Evolutionary conservation across 2,329 filamentous ascomycete species (phyloP), one percentile per base, ranked within the genome.

Genomic region (Trichoderma atroviride): DNA sequence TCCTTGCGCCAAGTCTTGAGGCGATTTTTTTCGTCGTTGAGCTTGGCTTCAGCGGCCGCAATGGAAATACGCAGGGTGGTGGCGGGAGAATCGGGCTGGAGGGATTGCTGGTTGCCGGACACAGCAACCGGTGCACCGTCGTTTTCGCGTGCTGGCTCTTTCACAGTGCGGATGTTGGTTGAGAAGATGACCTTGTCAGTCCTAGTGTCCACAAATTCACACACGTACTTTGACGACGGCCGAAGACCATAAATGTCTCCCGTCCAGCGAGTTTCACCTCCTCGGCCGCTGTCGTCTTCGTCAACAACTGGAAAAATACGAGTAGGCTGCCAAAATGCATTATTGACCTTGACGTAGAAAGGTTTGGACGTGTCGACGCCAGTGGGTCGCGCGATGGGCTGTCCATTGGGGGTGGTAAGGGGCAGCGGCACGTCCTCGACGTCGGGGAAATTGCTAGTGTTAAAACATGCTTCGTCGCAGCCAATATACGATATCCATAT

Each of bases 401-500:
- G 75, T 72, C 74, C 75, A 63, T 78, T 76, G 71, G 71, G 70
- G 31, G 72, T 72, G 33, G 74, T 47, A 14, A 33, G 57, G 13
- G 70, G 65, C 27, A 55, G 65, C 4, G 55, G 56, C 9, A 75
- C 74, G 74, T 82, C 79, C 70, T 79, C 79, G 61, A 81, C 78
- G 59, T 84, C 80, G 11, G 84, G 81, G 74, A 91, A 91, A 76
- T 87, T 84, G 79, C 89, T 92, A 24, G 90, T 91, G 79, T 86
- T 90, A 80, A 94, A 94, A 80, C 87, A 90, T 72, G 94, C 88
- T 78, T 93, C 91, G 74, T 92, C 91, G 76, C 90, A 89, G 24
- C 91, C 91, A 75, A 95, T 89, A 77, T 93, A 92, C 71, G 89
- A 91, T 76, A 94, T 91, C 91, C 92, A 94, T 77, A 94, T 90